Percentiles rank a stretch among this genome's conserved stretches.
Conservation (phyloP, 2,329 filamentous ascomycete species). For the Monilinia polystroma region DNA sequence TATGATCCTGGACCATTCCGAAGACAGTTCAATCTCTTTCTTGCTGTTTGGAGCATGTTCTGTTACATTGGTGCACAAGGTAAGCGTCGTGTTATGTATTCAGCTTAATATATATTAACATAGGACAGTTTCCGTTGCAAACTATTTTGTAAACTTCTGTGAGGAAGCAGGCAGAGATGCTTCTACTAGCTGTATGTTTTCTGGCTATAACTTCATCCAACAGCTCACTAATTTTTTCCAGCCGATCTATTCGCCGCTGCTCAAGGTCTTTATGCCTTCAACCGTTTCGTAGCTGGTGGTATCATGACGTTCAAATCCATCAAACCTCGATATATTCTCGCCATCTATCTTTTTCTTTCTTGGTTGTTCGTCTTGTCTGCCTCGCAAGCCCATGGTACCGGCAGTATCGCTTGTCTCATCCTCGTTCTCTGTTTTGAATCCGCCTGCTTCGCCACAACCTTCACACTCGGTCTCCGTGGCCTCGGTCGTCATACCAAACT, state of each 20-base stretch:
- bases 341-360: slow-evolving; percentile 61
- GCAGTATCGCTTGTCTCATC: slow-evolving; percentile 58
- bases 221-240: slow-evolving; percentile 47
- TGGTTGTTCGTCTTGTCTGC: slow-evolving; percentile 50
- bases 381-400: slow-evolving; percentile 17
- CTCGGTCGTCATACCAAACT: slow-evolving; percentile 75
- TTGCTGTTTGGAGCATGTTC: slow-evolving; percentile 74
- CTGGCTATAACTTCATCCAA: neutral
- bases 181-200: slow-evolving; percentile 36
- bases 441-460: slow-evolving; percentile 78
- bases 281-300: slow-evolving; percentile 65
- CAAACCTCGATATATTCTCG: slow-evolving; percentile 64
- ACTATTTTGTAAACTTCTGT: slow-evolving; percentile 72
- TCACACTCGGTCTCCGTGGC: slow-evolving; percentile 72
- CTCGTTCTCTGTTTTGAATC: slow-evolving; percentile 76
- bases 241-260: slow-evolving; percentile 55
- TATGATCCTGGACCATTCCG: slow-evolving; percentile 61
- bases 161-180: slow-evolving; percentile 55
- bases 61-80: slow-evolving; percentile 72
- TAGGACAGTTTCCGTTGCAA: slow-evolving; percentile 53
- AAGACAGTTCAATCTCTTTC: slow-evolving; percentile 74
- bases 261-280: slow-evolving; percentile 70
- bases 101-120: neutral
- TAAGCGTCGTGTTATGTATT: neutral
- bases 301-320: slow-evolving; percentile 63